Evolutionary conservation across 2,329 filamentous ascomycete genomes (phyloP), one percentile per base, ranked within the genome.

Genomic region (Cercospora sojina): DNA sequence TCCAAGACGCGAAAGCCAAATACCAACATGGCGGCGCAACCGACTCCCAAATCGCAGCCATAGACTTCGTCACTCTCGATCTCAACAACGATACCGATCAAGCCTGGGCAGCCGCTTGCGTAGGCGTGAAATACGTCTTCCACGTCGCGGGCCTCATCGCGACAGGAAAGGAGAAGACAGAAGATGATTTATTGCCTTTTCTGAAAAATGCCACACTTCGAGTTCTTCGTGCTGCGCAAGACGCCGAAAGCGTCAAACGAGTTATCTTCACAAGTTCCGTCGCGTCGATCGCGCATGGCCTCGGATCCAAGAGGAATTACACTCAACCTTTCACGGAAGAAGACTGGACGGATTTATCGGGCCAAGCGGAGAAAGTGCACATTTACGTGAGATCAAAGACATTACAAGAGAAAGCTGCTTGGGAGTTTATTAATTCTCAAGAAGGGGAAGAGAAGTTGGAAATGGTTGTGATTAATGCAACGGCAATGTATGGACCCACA

Each of bases 341-440:
- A 6, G 68, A 70, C 27, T 70, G 68, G 68, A 68, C 68, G 16
- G 68, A 70, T 65, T 41, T 70, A 12, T 65, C 64, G 8, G 64
- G 64, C 13, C 49, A 61, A 31, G 68, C 67, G 47, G 68, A 70
- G 66, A 68, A 68, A 12, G 25, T 70, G 20, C 68, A 70, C 16
- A 62, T 70, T 20, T 70, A 70, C 23, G 58, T 67, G 38, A 64
- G 62, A 12, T 67, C 68, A 13, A 70, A 70, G 62, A 70, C 68
- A 25, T 27, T 67, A 7, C 64, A 68, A n/a, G 68, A 70, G 38
- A 49, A 67, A 53, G 66, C 68, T 3, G 68, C 61, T 0, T 70
- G 68, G 68, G 64, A 68, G 4, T 70, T 65, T 8, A 60, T 68
- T 13, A 31, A 61, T 32, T 59, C 31, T n/a, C 41, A 51, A 10